phyloP scores from a whole-genome alignment of 345 rosid species.

The Murraya paniculata region DNA sequence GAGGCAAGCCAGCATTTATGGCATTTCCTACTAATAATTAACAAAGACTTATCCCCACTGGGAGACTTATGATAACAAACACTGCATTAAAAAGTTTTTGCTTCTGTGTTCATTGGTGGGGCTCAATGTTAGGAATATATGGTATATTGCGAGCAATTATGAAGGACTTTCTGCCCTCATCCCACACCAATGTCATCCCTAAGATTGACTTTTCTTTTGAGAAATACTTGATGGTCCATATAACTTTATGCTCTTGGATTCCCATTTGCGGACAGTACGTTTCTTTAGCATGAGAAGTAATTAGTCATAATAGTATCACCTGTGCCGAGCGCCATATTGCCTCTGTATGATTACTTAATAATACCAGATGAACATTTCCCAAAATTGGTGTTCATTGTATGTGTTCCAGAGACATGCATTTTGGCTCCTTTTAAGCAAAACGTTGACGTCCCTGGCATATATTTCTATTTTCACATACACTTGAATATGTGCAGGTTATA shows the following conservation, averaged over 20 bases:
- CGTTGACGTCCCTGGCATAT: background rate
- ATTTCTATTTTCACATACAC: background rate
- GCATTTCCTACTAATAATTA: background rate
- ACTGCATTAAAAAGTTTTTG: background rate
- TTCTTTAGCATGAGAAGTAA: background rate
- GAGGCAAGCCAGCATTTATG: background rate
- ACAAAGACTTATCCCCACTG: background rate
- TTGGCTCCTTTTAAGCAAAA: background rate
- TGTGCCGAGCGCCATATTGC: background rate
- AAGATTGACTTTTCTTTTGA: background rate
- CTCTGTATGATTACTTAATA: background rate
- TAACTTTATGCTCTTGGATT: background rate
- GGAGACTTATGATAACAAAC: background rate
- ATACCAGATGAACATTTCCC: background rate
- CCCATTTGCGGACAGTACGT: background rate
- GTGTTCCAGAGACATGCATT: background rate
- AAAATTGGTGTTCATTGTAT: background rate
- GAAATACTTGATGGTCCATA: background rate
- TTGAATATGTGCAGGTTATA: conserved; percentile 50
- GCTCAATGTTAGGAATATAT: background rate
- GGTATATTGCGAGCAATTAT: background rate
- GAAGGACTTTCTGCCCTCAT: background rate
- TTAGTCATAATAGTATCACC: background rate
- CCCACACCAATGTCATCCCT: background rate
- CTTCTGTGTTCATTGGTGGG: background rate